A percentile compares a stretch with the other conserved stretches of the same genome.
Conservation (phyloP, 495 filamentous ascomycete species). For the Beverwykella pulmonaria region DNA sequence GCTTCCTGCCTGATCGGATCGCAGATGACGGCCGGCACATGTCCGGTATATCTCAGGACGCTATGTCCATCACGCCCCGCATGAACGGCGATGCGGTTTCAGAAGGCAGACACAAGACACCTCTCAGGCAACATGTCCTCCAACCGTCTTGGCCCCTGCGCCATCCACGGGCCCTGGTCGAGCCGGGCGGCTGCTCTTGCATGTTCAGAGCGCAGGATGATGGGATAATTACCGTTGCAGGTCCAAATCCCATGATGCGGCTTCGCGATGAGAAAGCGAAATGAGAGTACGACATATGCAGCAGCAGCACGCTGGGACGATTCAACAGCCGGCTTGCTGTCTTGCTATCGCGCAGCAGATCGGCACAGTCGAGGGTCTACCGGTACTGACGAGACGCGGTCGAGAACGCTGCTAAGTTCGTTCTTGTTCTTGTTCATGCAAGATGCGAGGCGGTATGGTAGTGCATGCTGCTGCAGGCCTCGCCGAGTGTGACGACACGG, state of each 20-base stretch:
- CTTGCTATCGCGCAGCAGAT: neutral
- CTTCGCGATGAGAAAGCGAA: neutral
- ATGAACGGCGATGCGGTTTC: conserved; percentile 1
- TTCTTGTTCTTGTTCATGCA: neutral
- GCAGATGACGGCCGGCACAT: neutral
- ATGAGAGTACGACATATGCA: neutral
- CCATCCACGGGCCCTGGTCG: neutral
- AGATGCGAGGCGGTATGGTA: neutral
- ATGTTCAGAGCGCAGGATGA: neutral
- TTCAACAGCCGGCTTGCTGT: no score
- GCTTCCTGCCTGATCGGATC: neutral
- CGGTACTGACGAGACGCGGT: no score
- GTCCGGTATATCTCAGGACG: neutral
- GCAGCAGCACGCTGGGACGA: no score
- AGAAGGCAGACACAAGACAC: conserved; percentile 2
- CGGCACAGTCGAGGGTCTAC: neutral
- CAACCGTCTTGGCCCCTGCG: neutral
- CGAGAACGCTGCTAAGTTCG: neutral
- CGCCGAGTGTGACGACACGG: conserved; percentile 10
- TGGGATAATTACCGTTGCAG: conserved; percentile 12
- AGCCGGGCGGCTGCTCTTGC: neutral
- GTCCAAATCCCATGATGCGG: neutral
- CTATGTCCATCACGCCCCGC: neutral
- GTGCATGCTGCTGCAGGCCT: conserved; percentile 17
- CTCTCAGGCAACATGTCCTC: neutral